These are phyloP conservation scores for Abelmoschus esculentus DNA, from an alignment of 345 rosid species.

Conservation along the genomic window DNA sequence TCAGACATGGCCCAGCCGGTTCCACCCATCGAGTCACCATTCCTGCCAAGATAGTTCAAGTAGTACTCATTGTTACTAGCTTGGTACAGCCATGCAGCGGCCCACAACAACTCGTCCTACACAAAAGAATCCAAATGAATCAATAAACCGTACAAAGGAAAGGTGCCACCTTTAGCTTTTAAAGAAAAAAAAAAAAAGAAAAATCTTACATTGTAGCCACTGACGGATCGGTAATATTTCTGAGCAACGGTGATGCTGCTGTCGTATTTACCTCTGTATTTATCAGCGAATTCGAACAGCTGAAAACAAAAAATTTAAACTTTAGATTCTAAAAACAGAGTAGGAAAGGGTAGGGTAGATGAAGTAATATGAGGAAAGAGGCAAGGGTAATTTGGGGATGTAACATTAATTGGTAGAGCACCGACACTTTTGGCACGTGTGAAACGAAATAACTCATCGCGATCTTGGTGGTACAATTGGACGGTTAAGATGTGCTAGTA, in stretches of 20 bases:
- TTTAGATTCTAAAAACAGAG: not conserved
- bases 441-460: not conserved
- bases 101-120: conserved; percentile 96
- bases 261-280: conserved; percentile 93
- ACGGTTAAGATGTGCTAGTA: conserved; percentile 38
- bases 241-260: conserved; percentile 80
- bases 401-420: conserved; percentile 3
- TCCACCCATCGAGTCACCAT: conserved; percentile 86
- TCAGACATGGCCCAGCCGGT: conserved; percentile 92
- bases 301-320: conserved; percentile 18
- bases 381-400: conserved; percentile 8
- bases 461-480: conserved; percentile 15
- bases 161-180: not conserved
- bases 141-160: not conserved
- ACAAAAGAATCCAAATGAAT: not conserved
- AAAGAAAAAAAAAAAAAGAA: not conserved
- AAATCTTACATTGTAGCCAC: conserved; percentile 76
- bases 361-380: not conserved
- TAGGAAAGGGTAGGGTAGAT: not conserved
- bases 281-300: conserved; percentile 94
- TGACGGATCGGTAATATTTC: conserved; percentile 76
- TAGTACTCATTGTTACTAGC: conserved; percentile 70
- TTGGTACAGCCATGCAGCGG: conserved; percentile 93
- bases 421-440: conserved; percentile 34
- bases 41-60: conserved; percentile 73